phyloP scores from a whole-genome alignment of 371 early-diverging fungal genomes.

The Syncephalastrum monosporum region DNA sequence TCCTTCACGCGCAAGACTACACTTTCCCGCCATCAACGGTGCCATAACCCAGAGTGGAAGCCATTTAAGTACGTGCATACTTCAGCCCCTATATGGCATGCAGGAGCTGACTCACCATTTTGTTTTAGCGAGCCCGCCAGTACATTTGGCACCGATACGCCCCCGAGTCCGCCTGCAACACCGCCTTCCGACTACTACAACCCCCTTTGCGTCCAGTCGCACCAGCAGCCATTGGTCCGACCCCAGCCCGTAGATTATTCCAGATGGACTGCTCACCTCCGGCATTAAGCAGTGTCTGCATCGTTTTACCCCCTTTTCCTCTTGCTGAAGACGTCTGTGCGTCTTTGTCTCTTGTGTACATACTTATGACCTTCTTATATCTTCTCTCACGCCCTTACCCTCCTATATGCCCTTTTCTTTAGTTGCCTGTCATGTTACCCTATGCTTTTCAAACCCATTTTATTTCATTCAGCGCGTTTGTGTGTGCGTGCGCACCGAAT shows the following conservation, averaged over 20 bases:
- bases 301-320: background rate
- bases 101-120: background rate
- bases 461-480: too few species aligned
- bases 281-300: background rate
- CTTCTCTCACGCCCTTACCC: slow-evolving; percentile 1
- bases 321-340: slow-evolving; percentile 1
- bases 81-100: background rate
- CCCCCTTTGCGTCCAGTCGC: slow-evolving; percentile 2
- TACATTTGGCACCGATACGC: slow-evolving; percentile 4
- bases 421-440: slow-evolving; percentile 6
- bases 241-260: slow-evolving; percentile 16
- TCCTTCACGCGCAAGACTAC: slow-evolving; percentile 69
- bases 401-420: slow-evolving; percentile 3
- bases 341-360: slow-evolving; percentile 6
- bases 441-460: slow-evolving; percentile 2
- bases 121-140: background rate
- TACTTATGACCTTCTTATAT: slow-evolving; percentile 1
- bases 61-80: slow-evolving; percentile 1
- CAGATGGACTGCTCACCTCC: slow-evolving; percentile 8
- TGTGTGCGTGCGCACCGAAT: too few species aligned
- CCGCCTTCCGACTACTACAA: background rate
- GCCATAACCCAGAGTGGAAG: slow-evolving; percentile 11
- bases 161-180: slow-evolving; percentile 14
- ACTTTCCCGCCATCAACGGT: slow-evolving; percentile 60
- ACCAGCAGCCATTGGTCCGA: slow-evolving; percentile 5